Percentiles rank a stretch among this genome's conserved stretches.
Evolutionary conservation across 164 flowering plant genomes (phyloP).

Genomic region (Annona squamosa): DNA sequence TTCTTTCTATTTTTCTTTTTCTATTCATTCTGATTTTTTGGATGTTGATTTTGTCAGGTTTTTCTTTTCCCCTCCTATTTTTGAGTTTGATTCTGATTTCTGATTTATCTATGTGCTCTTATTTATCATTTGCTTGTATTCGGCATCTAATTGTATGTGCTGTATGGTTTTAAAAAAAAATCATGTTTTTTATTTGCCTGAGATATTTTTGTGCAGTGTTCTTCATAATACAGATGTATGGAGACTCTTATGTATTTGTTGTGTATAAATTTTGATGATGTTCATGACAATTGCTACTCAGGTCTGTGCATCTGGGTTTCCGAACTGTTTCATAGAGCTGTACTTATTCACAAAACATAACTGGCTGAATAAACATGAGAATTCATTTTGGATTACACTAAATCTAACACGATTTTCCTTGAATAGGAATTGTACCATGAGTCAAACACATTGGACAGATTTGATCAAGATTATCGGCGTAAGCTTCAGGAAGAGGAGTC

Average conservation of each 20-base stretch:
- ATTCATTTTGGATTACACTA: neutral
- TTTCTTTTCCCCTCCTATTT: too few relatives aligned
- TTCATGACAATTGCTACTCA: neutral
- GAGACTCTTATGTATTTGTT: neutral
- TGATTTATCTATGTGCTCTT: neutral
- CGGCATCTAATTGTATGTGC: neutral
- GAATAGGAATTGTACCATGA: constrained; percentile 86
- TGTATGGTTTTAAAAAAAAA: too few relatives aligned
- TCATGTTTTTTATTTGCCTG: neutral
- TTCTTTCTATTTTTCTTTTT: too few relatives aligned
- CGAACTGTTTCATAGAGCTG: neutral
- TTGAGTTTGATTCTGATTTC: too few relatives aligned
- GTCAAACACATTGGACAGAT: constrained; percentile 80
- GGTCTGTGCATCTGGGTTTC: neutral
- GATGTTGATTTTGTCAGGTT: neutral
- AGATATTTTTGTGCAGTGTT: too few relatives aligned
- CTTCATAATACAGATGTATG: neutral
- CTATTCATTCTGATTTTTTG: neutral
- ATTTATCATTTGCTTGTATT: neutral
- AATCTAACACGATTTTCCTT: neutral
- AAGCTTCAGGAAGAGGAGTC: constrained; percentile 81
- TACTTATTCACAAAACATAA: neutral
- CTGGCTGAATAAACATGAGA: neutral
- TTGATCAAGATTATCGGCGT: constrained; percentile 78
- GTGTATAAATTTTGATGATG: neutral